Base-by-base conservation (phyloP, 257 asterid genomes). In the Buddleja alternifolia region DNA sequence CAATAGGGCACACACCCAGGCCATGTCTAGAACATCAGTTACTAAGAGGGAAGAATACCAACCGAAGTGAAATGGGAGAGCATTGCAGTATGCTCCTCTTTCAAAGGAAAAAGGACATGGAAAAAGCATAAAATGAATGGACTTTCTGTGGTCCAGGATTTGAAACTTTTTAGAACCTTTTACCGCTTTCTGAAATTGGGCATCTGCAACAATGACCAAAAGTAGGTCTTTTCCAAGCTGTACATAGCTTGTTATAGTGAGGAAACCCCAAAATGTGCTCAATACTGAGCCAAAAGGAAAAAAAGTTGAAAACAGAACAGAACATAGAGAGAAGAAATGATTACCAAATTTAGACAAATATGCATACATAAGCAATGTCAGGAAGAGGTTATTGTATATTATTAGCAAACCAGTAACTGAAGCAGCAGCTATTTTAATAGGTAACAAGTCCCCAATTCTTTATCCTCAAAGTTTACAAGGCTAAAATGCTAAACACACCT, bases 401-500 rank as follows among this genome's bases (percentile, higher is more conserved):
- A 29, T 32, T 11, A 19, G 14, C 20, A 47, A 64, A 29, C 34
- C 34, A 29, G 50, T 66, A 16, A 47, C 20, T 40, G 58, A 70
- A 56, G 55, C 51, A 60, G 15, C 65, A 17, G 53, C 12, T 4
- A 11, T 52, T 51, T 21, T 48, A 24, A 39, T 23, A 71, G 54
- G 14, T 32, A 15, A 39, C 8, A 24, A 69, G 12, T 40, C 53
- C 21, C 54, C 3, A 24, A 37, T 59, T 39, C 65, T 60, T 29
- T 10, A 29, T 19, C 36, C 24, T 15, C 8, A 50, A 56, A 64
- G n/a, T 15, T 34, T 21, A 60, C n/a, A 69, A 14, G 19, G 37
- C 52, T 44, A 11, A 42, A 45, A 71, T 14, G 66, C 63, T 32
- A 29, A 40, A 32, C 78, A 60, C 69, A 85, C 97, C 96, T 88